Evolutionary conservation across 1,284 basidiomycete species (phyloP).

Genomic region (Microbotryum intermedium): DNA sequence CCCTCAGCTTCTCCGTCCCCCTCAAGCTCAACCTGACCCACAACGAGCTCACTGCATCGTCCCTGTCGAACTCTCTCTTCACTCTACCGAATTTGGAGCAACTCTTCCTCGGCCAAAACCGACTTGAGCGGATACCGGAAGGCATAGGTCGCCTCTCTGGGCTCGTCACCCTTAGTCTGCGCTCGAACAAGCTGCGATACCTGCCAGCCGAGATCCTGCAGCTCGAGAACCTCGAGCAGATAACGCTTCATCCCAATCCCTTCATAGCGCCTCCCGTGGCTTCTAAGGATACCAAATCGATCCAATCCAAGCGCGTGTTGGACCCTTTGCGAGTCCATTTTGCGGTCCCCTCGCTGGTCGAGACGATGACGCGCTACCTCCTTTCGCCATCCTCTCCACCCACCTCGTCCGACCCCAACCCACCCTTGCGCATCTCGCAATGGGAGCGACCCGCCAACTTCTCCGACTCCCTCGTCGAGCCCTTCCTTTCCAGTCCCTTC

Average conservation of each 20-base stretch:
- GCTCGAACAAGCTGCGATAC: slow-evolving; percentile 21
- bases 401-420: neutral
- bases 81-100: slow-evolving; percentile 17
- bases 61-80: slow-evolving; percentile 29
- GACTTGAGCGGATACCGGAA: slow-evolving; percentile 24
- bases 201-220: slow-evolving; percentile 31
- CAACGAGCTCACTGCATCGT: slow-evolving; percentile 22
- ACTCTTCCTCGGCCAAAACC: slow-evolving; percentile 25
- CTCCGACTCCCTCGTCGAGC: slow-evolving; percentile 10
- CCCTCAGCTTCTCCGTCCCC: slow-evolving; percentile 6
- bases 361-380: slow-evolving; percentile 20
- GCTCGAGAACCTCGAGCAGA: slow-evolving; percentile 14
- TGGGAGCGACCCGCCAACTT: neutral
- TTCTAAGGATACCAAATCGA: neutral
- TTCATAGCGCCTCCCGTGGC: slow-evolving; percentile 5
- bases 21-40: slow-evolving; percentile 23
- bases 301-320: slow-evolving; percentile 5
- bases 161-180: slow-evolving; percentile 23
- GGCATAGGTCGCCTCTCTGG: slow-evolving; percentile 23
- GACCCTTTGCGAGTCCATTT: slow-evolving; percentile 12
- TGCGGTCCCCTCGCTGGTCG: slow-evolving; percentile 12
- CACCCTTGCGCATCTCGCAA: neutral
- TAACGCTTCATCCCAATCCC: slow-evolving; percentile 16
- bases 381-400: neutral
- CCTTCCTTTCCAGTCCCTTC: slow-evolving; percentile 11